A percentile compares a stretch with the other conserved stretches of the same genome.
Conservation (phyloP, 768 basidiomycete genomes). For the Russula sp. region DNA sequence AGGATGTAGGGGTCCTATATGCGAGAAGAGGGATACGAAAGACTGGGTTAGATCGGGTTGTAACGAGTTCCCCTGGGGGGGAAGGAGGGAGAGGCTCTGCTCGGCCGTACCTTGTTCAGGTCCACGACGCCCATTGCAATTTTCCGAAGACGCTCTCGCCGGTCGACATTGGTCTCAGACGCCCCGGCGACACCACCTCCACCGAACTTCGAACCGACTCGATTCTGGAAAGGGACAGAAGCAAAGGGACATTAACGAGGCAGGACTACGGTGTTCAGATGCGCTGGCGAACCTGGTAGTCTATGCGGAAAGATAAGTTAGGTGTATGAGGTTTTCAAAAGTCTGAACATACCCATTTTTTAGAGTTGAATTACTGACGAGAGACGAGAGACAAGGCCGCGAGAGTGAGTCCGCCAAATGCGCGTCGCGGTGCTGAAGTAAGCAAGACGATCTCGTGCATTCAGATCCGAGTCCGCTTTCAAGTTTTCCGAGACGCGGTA, state of each 20-base stretch:
- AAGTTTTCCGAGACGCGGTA: not conserved
- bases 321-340: not conserved
- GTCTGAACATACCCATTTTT: slow-evolving; percentile 20
- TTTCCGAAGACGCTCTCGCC: slow-evolving; percentile 90
- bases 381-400: not conserved
- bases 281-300: slow-evolving; percentile 19
- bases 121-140: slow-evolving; percentile 97
- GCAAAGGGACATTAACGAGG: not conserved
- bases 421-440: not conserved
- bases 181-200: slow-evolving; percentile 95
- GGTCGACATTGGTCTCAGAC: slow-evolving; percentile 91
- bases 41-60: too few relatives aligned
- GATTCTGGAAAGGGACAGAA: slow-evolving; percentile 51
- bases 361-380: not conserved
- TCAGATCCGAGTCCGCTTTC: not conserved
- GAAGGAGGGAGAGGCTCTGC: not conserved
- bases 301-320: not conserved
- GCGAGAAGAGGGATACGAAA: not conserved
- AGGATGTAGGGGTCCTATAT: slow-evolving; percentile 93
- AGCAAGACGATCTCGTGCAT: slow-evolving; percentile 8
- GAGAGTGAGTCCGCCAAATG: not conserved
- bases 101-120: slow-evolving; percentile 73
- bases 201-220: slow-evolving; percentile 92
- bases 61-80: not conserved
- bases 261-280: not conserved